These are phyloP conservation scores for Saccharomyces hybrid DNA, from an alignment of 1,139 yeast genomes.

Conservation along the genomic window DNA sequence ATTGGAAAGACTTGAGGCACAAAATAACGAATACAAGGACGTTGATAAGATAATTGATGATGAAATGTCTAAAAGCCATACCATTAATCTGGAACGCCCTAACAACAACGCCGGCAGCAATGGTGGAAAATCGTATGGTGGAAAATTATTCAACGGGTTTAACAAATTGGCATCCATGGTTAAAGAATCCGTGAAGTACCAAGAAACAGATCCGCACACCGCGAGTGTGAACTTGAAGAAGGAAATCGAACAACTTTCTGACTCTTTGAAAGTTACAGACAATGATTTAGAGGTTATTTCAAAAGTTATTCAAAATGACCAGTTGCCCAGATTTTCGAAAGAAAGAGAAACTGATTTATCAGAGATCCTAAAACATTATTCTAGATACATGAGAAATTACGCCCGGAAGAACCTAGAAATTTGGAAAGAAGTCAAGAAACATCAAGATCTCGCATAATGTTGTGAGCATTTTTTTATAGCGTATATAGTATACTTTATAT, in stretches of 20 bases:
- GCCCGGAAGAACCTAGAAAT: constrained; percentile 31
- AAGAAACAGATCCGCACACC: constrained; percentile 25
- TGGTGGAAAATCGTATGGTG: constrained; percentile 16
- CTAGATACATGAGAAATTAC: constrained; percentile 29
- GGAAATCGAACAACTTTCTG: constrained; percentile 30
- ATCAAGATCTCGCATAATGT: constrained; percentile 6
- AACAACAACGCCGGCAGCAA: constrained; percentile 13
- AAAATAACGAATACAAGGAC: constrained; percentile 30
- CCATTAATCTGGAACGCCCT: constrained; percentile 26
- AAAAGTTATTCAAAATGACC: constrained; percentile 24
- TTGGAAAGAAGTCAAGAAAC: constrained; percentile 33
- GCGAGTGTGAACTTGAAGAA: constrained; percentile 22
- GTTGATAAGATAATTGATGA: constrained; percentile 29
- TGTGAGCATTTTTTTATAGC: background rate
- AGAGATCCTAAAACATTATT: constrained; percentile 20
- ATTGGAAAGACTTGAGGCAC: constrained; percentile 29
- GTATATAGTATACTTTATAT: background rate
- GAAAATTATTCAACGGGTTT: constrained; percentile 21
- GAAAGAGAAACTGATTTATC: constrained; percentile 26
- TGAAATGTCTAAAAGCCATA: constrained; percentile 9
- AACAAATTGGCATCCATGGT: constrained; percentile 31
- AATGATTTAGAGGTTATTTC: constrained; percentile 32
- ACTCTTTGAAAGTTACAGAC: constrained; percentile 28
- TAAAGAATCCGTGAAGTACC: constrained; percentile 32
- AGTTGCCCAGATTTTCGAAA: constrained; percentile 24